Conservation (phyloP, 2,329 filamentous ascomycete species). For the Pezicula rhizophila region DNA sequence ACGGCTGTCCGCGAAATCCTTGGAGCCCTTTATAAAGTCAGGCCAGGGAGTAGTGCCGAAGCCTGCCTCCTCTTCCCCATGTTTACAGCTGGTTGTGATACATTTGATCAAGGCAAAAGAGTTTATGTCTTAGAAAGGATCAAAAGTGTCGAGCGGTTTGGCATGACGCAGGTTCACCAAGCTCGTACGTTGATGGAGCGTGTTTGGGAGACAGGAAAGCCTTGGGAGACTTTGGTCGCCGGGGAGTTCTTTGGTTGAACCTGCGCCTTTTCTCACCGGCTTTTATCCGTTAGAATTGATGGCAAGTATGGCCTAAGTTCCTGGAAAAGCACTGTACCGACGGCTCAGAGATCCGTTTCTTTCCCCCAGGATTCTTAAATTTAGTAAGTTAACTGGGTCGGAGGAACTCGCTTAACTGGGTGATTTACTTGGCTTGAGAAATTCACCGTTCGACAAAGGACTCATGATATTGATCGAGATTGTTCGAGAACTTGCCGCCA, state of each 20-base stretch:
- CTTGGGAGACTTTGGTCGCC: constrained; percentile 58
- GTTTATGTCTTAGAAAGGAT: constrained; percentile 60
- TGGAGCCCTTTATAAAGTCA: constrained; percentile 53
- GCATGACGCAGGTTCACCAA: constrained; percentile 67
- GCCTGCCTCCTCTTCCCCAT: constrained; percentile 73
- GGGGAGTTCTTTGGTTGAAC: constrained; percentile 27
- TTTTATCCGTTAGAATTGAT: no score
- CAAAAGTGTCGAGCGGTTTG: constrained; percentile 62
- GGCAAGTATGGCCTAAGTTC: no score
- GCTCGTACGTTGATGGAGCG: constrained; percentile 61
- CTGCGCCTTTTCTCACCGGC: neutral
- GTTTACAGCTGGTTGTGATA: constrained; percentile 77
- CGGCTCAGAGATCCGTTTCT: no score
- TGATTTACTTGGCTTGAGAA: no score
- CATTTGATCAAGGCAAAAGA: constrained; percentile 47
- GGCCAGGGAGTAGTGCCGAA: constrained; percentile 64
- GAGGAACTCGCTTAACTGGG: no score
- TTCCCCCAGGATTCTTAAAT: no score
- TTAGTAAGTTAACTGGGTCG: no score
- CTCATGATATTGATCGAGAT: no score
- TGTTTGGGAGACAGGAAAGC: constrained; percentile 61
- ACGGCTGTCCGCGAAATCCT: constrained; percentile 58
- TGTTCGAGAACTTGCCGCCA: no score
- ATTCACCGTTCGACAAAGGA: no score
- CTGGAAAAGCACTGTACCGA: no score